Conservation (phyloP, 2,329 filamentous ascomycete species). For the Pseudogymnoascus verrucosus region DNA sequence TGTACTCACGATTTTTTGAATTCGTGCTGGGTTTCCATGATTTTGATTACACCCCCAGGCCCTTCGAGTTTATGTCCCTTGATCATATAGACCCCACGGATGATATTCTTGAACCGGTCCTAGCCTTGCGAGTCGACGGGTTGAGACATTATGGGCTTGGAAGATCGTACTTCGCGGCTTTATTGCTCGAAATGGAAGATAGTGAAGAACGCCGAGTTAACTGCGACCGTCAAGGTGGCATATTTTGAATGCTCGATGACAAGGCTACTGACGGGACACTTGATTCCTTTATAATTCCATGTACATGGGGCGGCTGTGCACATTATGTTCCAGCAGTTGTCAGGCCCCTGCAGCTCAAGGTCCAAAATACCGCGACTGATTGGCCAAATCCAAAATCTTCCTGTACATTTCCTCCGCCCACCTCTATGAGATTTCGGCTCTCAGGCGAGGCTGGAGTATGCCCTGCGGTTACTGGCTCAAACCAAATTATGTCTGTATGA, state of each 20-base stretch:
- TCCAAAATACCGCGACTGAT: background rate
- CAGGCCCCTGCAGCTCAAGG: background rate
- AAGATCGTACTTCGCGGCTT: background rate
- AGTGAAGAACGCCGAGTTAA: background rate
- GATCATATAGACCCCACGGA: constrained; percentile 10
- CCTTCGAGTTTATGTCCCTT: constrained; percentile 8
- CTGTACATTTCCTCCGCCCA: background rate
- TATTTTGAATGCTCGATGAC: background rate
- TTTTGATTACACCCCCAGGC: constrained; percentile 9
- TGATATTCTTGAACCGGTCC: constrained; percentile 6
- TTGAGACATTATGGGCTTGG: background rate
- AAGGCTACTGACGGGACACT: background rate
- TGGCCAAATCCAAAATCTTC: background rate
- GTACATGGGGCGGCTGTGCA: background rate
- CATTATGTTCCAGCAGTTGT: background rate
- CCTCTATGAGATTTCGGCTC: background rate
- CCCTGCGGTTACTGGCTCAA: background rate
- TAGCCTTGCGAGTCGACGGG: background rate
- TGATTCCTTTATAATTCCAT: background rate
- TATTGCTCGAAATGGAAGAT: background rate
- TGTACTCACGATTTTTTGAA: constrained; percentile 10
- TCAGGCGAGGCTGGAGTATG: background rate
- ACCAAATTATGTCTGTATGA: background rate
- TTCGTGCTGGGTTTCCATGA: constrained; percentile 9
- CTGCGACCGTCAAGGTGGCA: background rate